phyloP scores from a whole-genome alignment of 805 yeast genomes.

The Cyberlindnera bimundalis region DNA sequence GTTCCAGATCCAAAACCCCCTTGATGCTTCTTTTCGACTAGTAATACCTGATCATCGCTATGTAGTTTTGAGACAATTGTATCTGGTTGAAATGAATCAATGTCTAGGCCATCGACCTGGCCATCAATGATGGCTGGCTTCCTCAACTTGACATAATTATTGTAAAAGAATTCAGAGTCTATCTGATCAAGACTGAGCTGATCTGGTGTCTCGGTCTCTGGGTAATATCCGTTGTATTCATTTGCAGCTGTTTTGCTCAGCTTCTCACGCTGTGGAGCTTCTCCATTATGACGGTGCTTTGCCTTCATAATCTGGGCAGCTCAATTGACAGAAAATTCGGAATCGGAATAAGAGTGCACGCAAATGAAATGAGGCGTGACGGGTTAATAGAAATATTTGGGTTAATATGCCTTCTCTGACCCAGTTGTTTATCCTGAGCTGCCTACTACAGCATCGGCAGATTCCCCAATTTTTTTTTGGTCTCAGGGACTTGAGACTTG shows the following conservation, averaged over 20 bases:
- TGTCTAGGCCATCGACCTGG: conserved; percentile 32
- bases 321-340: no score
- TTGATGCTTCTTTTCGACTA: conserved; percentile 53
- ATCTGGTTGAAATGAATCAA: conserved; percentile 33
- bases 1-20: conserved; percentile 72
- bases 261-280: background rate
- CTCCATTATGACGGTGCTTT: background rate
- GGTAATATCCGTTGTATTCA: conserved; percentile 14
- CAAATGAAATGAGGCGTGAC: no score
- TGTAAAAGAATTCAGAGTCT: conserved; percentile 11
- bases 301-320: no score
- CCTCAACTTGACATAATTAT: conserved; percentile 18
- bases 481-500: background rate
- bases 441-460: background rate
- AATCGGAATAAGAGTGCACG: no score
- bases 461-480: background rate
- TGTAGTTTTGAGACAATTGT: conserved; percentile 36
- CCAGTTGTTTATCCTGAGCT: no score
- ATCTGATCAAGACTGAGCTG: no score
- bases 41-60: conserved; percentile 35
- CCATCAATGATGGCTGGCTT: conserved; percentile 50
- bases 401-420: no score
- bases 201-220: conserved; percentile 3
- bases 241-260: conserved; percentile 4
- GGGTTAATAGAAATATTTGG: no score